Percentiles rank a stretch among this genome's conserved stretches.
phyloP scores from a whole-genome alignment of 352 stramenopile genomes.

The Halophytophthora batemanensis region DNA sequence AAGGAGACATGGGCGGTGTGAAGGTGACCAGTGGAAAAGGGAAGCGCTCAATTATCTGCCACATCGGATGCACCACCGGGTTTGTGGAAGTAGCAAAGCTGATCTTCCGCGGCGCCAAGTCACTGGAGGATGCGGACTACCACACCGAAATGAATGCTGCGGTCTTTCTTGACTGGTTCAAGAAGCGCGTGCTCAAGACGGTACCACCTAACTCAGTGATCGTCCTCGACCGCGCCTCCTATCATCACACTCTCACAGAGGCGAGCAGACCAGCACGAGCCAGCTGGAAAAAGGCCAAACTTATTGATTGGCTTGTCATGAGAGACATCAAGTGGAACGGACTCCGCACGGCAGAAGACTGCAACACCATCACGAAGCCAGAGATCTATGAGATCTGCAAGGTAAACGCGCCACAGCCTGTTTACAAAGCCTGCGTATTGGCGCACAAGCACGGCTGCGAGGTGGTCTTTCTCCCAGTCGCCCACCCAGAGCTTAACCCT shows the following conservation, averaged over 20 bases:
- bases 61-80: conserved; percentile 8
- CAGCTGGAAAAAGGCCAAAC: conserved; percentile 5
- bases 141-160: conserved; percentile 25
- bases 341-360: background rate
- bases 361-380: conserved; percentile 1
- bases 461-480: conserved; percentile 11
- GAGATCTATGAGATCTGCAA: conserved; percentile 13
- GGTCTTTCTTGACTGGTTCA: conserved; percentile 22
- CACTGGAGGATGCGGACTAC: conserved; percentile 23
- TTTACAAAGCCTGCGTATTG: background rate
- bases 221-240: conserved; percentile 17
- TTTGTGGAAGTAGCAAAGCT: conserved; percentile 19
- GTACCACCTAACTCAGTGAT: conserved; percentile 9
- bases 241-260: conserved; percentile 14
- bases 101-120: conserved; percentile 17
- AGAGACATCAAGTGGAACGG: background rate
- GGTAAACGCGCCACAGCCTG: conserved; percentile 4
- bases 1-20: conserved; percentile 9
- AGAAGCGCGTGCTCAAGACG: conserved; percentile 9
- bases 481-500: conserved; percentile 17
- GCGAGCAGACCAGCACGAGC: conserved; percentile 10
- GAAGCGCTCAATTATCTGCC: conserved; percentile 14
- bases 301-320: conserved; percentile 8
- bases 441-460: conserved; percentile 12
- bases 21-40: conserved; percentile 19